Evolutionary conservation across 2,329 filamentous ascomycete genomes (phyloP), one percentile per base, ranked within the genome.

Genomic region (Cordyceps cateniannulata): DNA sequence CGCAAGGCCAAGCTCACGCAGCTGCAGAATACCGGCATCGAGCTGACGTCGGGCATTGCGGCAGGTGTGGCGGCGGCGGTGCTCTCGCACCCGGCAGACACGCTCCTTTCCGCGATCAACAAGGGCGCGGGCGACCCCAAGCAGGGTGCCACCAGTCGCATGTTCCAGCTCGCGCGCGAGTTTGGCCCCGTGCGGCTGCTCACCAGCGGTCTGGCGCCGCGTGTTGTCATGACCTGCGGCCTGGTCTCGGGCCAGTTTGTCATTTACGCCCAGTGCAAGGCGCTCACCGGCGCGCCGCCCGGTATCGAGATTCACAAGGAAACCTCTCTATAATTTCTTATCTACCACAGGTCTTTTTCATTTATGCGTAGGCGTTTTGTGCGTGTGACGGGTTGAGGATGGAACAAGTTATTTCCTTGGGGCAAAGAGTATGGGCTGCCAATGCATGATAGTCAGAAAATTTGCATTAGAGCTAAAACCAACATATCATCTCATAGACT

Each of bases 61-160:
- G 92, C 92, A 60, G 92, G 92, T 83, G 90, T 93, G 69, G 92
- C 91, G 58, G 91, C 92, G 44, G 92, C 92, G 64, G 81, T 96
- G 62, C 84, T 96, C 70, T 96, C 91, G 42, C 92, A 96, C 75
- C 92, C 92, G 44, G 92, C 92, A 64, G 92, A 96, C 64, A 83
- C 80, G 16, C 71, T 83, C 62, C 72, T 82, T 25, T 82, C 79
- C 1, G 80, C 80, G 58, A 82, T 82, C 66, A 83, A 83, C 71
- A 82, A 82, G 70, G 80, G 80, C 60, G 78, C 78, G 0, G 80
- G 80, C 1, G 78, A 81, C 66, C 71, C 71, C 18, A 73, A 69
- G 3, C 80, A 82, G 69, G 70, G 78, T 49, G 74, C 76, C 20
- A 78, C 79, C n/a, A 75, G 74, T 62, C 71, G 79, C 57, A 81